Evolutionary conservation across 2,329 filamentous ascomycete species (phyloP).

Genomic region (Cercospora sojina): DNA sequence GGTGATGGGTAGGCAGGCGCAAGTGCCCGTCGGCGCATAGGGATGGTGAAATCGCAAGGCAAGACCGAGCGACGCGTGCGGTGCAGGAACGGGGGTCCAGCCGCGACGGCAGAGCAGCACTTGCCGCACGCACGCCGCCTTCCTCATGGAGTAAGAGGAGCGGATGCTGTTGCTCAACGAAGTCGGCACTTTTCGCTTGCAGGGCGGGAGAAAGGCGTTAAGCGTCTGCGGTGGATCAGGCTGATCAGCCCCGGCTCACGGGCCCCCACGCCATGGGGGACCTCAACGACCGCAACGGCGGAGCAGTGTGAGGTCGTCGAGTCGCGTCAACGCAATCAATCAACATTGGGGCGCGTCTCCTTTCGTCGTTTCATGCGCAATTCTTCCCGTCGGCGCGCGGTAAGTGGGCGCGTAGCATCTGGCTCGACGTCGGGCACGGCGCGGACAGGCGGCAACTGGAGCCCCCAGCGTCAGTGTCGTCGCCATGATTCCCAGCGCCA

Average conservation of each 20-base stretch:
- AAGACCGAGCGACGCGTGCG: not conserved
- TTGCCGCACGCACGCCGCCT: not conserved
- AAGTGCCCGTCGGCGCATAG: not conserved
- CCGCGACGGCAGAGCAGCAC: not conserved
- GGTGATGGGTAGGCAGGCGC: not conserved
- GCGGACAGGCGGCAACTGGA: not conserved
- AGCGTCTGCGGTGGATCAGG: not conserved
- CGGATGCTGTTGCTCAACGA: not conserved
- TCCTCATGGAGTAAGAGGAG: conserved; percentile 3
- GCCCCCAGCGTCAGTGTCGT: not conserved
- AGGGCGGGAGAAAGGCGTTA: not conserved
- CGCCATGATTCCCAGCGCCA: not conserved
- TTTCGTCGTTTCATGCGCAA: not conserved
- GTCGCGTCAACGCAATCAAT: not conserved
- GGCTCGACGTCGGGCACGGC: not conserved
- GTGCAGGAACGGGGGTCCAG: not conserved
- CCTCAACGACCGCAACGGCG: not conserved
- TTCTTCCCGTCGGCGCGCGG: not conserved
- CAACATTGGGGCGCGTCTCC: not conserved
- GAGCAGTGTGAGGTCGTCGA: not conserved
- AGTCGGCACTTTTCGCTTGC: not conserved
- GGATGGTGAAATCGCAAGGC: not conserved
- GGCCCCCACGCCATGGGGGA: not conserved
- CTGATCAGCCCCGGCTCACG: not conserved
- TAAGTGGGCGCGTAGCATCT: not conserved